Base-by-base conservation (phyloP, 139 green algal species). In the Trebouxia sp. region DNA sequence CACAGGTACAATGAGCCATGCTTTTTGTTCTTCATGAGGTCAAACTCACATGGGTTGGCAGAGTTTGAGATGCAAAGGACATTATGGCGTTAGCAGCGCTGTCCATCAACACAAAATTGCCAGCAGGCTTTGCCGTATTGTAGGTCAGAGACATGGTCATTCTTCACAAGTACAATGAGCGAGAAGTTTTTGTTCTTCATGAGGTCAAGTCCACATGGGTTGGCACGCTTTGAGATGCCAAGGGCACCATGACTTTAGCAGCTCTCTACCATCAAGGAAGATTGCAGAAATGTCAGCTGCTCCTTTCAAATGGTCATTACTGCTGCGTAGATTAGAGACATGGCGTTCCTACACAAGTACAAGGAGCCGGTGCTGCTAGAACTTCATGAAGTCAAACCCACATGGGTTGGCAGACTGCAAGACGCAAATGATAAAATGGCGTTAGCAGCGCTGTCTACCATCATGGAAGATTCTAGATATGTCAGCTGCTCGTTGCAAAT, bases 1-100 rank as follows among this genome's bases (percentile, higher is more conserved):
- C 92, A 97, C 77, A 93, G 93, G 24, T 98, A 96, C 85, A 94
- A 65, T 45, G 95, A 98, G 86, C 94, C 95, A 90, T 95, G 80
- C 83, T 98, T 82, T 83, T 97, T 43, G 37, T 98, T 39, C 88
- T 98, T 76, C 92, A 97, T 75, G 95, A 99, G 51, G 76, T 74
- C 1, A 82, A 92, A 37, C 92, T 92, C 14, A 97, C 94, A 26
- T 99, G 94, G 94, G 84, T 86, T 0, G 95, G 91, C 32, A 78
- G 85, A 30, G 86, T 87, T 47, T 43, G 78, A 0, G 50, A 84
- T 12, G 80, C 79, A 32, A 93, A 93, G 58, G 95, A 98, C 90
- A 97, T 92, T 0, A 94, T 91, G 62, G 79, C 51, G 8, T 53
- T 97, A 14, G 88, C 88, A n/a, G 93, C 92, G 0, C 76, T 98